These are phyloP conservation scores for Clarireedia paspali DNA, from an alignment of 2,329 filamentous ascomycete species.

Conservation along the genomic window DNA sequence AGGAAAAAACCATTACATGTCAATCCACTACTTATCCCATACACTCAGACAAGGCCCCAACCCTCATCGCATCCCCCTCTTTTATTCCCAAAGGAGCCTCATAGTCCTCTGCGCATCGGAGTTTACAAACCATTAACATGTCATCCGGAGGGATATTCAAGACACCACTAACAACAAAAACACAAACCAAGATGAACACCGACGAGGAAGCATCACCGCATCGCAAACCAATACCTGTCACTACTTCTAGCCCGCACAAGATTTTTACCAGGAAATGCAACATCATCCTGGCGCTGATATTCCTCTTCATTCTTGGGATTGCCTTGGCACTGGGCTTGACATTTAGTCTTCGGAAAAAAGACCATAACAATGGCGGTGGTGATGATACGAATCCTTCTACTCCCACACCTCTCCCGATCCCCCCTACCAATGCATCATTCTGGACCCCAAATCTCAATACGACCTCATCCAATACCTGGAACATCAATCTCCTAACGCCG, in stretches of 20 bases:
- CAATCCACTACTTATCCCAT: no score
- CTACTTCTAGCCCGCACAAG: background rate
- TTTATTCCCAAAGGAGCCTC: background rate
- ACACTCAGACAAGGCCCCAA: no score
- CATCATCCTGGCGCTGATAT: constrained; percentile 5
- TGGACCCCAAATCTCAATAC: constrained; percentile 5
- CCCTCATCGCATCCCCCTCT: no score
- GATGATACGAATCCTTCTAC: background rate
- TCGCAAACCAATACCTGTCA: background rate
- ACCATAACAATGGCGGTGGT: no score
- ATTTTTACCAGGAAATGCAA: constrained; percentile 10
- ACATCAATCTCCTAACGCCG: constrained; percentile 6
- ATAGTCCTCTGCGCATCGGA: background rate
- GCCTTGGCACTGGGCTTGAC: constrained; percentile 3
- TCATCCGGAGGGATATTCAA: constrained; percentile 8
- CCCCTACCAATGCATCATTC: constrained; percentile 4
- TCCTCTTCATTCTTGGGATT: constrained; percentile 4
- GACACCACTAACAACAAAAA: constrained; percentile 1
- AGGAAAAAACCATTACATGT: no score
- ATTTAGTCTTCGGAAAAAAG: background rate
- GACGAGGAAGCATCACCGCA: background rate
- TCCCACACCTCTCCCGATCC: background rate
- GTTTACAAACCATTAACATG: background rate
- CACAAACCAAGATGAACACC: background rate
- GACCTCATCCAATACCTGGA: constrained; percentile 6